Percentiles rank a stretch among this genome's conserved stretches.
These are phyloP conservation scores for Polyrhizophydium stewartii DNA, from an alignment of 371 early-diverging fungal species.

Conservation along the genomic window DNA sequence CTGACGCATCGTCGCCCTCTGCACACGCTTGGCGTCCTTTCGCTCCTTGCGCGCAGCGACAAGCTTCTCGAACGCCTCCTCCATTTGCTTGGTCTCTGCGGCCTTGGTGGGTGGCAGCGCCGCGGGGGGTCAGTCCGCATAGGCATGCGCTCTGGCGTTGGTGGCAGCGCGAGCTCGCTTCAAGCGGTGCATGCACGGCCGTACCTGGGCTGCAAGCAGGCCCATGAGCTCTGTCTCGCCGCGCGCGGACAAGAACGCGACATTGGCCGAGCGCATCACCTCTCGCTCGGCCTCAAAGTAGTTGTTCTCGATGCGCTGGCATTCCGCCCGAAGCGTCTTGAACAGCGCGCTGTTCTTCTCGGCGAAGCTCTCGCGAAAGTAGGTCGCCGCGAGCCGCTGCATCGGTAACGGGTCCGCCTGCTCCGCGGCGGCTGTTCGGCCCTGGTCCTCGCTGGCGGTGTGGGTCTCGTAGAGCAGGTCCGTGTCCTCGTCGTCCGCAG, in stretches of 20 bases:
- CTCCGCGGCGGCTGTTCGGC: too few species aligned
- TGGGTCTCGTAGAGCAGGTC: too few species aligned
- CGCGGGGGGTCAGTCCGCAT: too few species aligned
- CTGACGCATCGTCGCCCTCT: constrained; percentile 17
- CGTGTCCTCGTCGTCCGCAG: too few species aligned
- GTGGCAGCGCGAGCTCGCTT: too few species aligned
- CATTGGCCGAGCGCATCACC: constrained; percentile 5
- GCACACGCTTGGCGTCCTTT: constrained; percentile 15
- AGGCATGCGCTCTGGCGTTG: too few species aligned
- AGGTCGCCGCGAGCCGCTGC: too few species aligned
- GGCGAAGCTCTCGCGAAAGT: neutral
- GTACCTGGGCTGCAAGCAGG: constrained; percentile 5
- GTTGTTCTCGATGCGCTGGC: constrained; percentile 6
- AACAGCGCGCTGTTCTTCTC: neutral
- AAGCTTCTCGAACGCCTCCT: neutral
- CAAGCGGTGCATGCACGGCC: too few species aligned
- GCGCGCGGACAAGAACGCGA: constrained; percentile 6
- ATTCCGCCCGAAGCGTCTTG: constrained; percentile 2
- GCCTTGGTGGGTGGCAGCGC: too few species aligned
- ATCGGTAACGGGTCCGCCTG: too few species aligned
- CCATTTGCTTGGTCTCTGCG: neutral
- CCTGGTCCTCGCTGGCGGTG: too few species aligned
- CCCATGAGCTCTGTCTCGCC: constrained; percentile 8
- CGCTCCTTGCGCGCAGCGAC: constrained; percentile 17
- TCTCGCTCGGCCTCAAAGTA: constrained; percentile 7